A percentile compares a stretch with the other conserved stretches of the same genome.
phyloP scores from a whole-genome alignment of 805 yeast species.

The Teunomyces funiuensis region DNA sequence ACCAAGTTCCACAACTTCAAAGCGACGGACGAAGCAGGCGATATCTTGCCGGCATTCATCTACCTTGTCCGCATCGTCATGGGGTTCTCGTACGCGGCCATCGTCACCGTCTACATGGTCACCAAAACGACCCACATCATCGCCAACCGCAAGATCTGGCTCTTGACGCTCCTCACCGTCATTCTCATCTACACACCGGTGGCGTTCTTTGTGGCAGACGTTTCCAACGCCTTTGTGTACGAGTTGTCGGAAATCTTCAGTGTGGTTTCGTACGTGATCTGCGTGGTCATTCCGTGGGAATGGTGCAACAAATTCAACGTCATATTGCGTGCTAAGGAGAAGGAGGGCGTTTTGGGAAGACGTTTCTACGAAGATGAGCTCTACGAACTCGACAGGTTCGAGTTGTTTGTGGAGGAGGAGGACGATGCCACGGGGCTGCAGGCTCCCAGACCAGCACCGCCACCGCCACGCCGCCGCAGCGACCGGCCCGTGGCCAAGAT shows the following conservation, averaged over 20 bases:
- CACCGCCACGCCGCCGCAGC: neutral
- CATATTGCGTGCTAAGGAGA: conserved; percentile 58
- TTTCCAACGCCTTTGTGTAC: conserved; percentile 72
- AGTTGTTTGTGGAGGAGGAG: conserved; percentile 40
- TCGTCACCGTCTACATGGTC: conserved; percentile 55
- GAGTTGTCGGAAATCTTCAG: conserved; percentile 73
- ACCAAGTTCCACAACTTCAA: conserved; percentile 49
- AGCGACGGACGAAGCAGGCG: conserved; percentile 45
- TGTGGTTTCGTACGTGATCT: conserved; percentile 65
- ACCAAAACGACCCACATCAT: conserved; percentile 53
- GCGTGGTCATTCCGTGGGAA: conserved; percentile 81
- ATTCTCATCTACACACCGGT: conserved; percentile 60
- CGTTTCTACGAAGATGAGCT: conserved; percentile 69
- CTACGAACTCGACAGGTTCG: conserved; percentile 40
- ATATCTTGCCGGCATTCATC: conserved; percentile 69
- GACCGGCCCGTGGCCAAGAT: conserved; percentile 4
- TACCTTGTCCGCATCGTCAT: conserved; percentile 72
- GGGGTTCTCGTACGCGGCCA: conserved; percentile 64
- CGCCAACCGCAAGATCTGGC: conserved; percentile 46
- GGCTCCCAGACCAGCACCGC: neutral
- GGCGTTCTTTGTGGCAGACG: conserved; percentile 73
- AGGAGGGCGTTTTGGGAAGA: conserved; percentile 73
- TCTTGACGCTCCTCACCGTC: conserved; percentile 56
- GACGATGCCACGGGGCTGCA: conserved; percentile 12
- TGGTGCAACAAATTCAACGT: conserved; percentile 71